Base-by-base conservation (phyloP, 257 asterid genomes). In the Coffea eugenioides region DNA sequence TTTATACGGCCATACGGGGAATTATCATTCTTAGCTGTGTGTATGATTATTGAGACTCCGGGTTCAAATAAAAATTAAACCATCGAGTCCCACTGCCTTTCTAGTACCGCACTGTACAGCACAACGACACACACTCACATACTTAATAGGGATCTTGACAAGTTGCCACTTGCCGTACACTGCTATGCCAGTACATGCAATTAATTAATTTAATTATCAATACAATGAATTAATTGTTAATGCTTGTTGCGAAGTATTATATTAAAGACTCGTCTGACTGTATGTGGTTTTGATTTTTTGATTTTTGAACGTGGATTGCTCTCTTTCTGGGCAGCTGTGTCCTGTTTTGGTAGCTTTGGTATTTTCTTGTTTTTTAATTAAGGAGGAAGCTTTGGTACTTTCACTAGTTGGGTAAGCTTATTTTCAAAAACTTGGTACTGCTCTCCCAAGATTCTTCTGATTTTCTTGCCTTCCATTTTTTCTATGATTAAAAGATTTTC, bases 221-320 rank as follows among this genome's bases (percentile, higher is more conserved):
- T 62, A n/a, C 64, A 62, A 43, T 45, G 79, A 62, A 76, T 62
- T 15, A 46, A 13, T 48, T 48, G n/a, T 9, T 72, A 27, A 41
- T 27, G 45, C 59, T 51, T 43, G 78, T 3, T 36, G n/a, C 46
- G 62, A 18, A 51, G 23, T 82, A 45, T 18, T 59, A 18, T 79
- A n/a, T 61, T 78, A 57, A n/a, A 14, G 49, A 67, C 20, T 67
- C 0, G 79, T 81, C 92, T 86, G 90, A 83, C 62, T 18, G 39
- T 23, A 14, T 21, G 46, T 13, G 14, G 14, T 12, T 51, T 65
- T 54, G 36, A 23, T 62, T 89, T 91, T 51, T 65, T 54, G 36
- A 23, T 62, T 89, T 91, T 90, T 90, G 91, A 89, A 86, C 74
- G 76, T 62, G 80, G 82, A 59, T 73, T 76, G 83, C 74, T 69